Evolutionary conservation across 805 yeast genomes (phyloP).

Genomic region (Torulaspora maleeae): DNA sequence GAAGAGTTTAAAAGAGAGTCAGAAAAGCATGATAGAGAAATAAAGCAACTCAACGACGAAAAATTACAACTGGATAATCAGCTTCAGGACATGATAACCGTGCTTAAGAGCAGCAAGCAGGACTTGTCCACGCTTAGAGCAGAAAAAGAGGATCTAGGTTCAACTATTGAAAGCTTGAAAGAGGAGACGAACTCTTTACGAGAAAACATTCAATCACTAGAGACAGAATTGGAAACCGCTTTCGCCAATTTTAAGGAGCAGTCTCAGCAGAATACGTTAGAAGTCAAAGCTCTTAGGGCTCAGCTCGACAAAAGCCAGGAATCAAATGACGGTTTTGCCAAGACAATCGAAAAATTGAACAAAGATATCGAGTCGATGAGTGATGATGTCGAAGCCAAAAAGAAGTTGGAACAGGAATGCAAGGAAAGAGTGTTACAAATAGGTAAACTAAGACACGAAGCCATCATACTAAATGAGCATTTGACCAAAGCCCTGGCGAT

Average conservation of each 20-base stretch:
- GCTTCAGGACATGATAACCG: constrained; percentile 40
- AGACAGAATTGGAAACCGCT: constrained; percentile 34
- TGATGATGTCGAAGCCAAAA: constrained; percentile 22
- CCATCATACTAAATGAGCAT: constrained; percentile 89
- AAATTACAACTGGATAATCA: constrained; percentile 20
- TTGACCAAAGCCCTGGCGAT: constrained; percentile 85
- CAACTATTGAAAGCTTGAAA: constrained; percentile 16
- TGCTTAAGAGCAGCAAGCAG: constrained; percentile 36
- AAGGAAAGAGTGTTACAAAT: constrained; percentile 71
- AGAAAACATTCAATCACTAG: constrained; percentile 36
- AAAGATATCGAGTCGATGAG: constrained; percentile 23
- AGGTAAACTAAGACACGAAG: constrained; percentile 92
- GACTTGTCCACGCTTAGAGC: constrained; percentile 35
- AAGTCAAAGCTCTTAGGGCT: constrained; percentile 29
- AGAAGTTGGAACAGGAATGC: constrained; percentile 48
- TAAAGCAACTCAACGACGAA: constrained; percentile 17
- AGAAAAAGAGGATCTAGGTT: constrained; percentile 36
- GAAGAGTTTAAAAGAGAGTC: constrained; percentile 36
- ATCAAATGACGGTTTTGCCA: constrained; percentile 9
- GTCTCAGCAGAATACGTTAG: constrained; percentile 23
- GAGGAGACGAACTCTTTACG: constrained; percentile 17
- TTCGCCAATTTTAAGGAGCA: constrained; percentile 16
- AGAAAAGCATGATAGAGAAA: constrained; percentile 40
- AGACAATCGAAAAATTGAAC: constrained; percentile 25
- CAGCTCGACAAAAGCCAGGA: constrained; percentile 27